phyloP scores from a whole-genome alignment of 352 stramenopile genomes.

The Phytophthora palmivora region DNA sequence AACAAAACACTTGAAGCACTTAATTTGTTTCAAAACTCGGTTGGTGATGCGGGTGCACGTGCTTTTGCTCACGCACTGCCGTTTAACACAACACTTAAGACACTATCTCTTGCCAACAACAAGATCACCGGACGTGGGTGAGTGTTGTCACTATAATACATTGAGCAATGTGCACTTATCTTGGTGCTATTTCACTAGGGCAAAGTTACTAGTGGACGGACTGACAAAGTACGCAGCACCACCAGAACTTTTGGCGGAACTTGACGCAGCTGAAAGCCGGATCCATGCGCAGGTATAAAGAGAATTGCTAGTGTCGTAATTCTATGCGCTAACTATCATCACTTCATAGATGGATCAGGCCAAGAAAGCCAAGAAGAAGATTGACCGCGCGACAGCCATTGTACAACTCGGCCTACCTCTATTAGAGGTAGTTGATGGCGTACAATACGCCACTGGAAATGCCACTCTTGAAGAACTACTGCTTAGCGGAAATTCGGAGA shows the following conservation, averaged over 20 bases:
- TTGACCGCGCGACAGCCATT: conserved; percentile 61
- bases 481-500: conserved; percentile 66
- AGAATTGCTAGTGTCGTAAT: neutral
- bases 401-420: conserved; percentile 62
- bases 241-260: conserved; percentile 52
- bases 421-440: conserved; percentile 59
- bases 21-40: conserved; percentile 75
- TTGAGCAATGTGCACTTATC: neutral
- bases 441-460: conserved; percentile 69
- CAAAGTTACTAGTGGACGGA: conserved; percentile 40
- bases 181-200: conserved; percentile 21
- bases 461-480: conserved; percentile 63
- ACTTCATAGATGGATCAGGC: conserved; percentile 60
- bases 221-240: conserved; percentile 67
- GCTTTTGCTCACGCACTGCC: conserved; percentile 67
- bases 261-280: conserved; percentile 68
- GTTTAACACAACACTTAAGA: conserved; percentile 62
- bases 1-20: conserved; percentile 66
- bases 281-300: conserved; percentile 68
- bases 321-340: neutral
- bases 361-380: conserved; percentile 88
- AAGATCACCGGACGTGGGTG: conserved; percentile 57
- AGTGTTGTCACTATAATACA: neutral
- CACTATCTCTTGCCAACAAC: conserved; percentile 75
- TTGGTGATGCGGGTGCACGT: conserved; percentile 59